These are phyloP conservation scores for Candolleomyces efflorescens DNA, from an alignment of 768 basidiomycete genomes.

Conservation along the genomic window DNA sequence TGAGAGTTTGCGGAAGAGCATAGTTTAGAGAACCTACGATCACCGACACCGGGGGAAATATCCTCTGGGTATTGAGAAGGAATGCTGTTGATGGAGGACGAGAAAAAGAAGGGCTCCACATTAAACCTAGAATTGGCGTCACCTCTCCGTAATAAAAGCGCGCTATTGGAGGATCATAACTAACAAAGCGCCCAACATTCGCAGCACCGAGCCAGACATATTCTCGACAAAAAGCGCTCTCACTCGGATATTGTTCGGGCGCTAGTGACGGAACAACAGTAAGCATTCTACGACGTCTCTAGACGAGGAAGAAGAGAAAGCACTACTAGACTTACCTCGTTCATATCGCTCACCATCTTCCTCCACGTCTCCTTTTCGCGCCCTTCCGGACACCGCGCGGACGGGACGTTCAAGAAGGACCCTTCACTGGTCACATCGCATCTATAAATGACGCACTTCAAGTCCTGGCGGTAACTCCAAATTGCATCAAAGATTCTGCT, in stretches of 20 bases:
- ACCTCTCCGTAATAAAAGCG: conserved; percentile 22
- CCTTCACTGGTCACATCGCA: conserved; percentile 30
- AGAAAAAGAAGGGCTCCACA: conserved; percentile 65
- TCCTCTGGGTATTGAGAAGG: conserved; percentile 60
- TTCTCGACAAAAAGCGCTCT: conserved; percentile 46
- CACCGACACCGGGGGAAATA: conserved; percentile 30
- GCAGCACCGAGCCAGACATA: conserved; percentile 42
- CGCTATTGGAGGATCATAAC: not conserved
- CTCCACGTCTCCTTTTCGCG: conserved; percentile 29
- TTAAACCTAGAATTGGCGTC: conserved; percentile 30
- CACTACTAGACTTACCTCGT: not conserved
- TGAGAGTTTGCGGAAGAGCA: not conserved
- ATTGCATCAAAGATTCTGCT: conserved; percentile 30
- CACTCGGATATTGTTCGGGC: conserved; percentile 30
- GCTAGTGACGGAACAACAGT: conserved; percentile 1
- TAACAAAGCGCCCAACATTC: conserved; percentile 49
- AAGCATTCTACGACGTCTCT: not conserved
- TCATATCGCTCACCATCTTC: conserved; percentile 9
- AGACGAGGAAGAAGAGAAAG: not conserved
- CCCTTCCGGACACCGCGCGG: conserved; percentile 7
- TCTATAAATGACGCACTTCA: conserved; percentile 23
- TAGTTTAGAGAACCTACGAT: conserved; percentile 38
- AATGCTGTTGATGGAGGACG: conserved; percentile 62
- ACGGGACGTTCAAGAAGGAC: conserved; percentile 21
- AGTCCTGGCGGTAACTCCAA: conserved; percentile 16